These are phyloP conservation scores for Panicum miliaceum DNA, from an alignment of 176 grass and related monocot species.

Conservation along the genomic window DNA sequence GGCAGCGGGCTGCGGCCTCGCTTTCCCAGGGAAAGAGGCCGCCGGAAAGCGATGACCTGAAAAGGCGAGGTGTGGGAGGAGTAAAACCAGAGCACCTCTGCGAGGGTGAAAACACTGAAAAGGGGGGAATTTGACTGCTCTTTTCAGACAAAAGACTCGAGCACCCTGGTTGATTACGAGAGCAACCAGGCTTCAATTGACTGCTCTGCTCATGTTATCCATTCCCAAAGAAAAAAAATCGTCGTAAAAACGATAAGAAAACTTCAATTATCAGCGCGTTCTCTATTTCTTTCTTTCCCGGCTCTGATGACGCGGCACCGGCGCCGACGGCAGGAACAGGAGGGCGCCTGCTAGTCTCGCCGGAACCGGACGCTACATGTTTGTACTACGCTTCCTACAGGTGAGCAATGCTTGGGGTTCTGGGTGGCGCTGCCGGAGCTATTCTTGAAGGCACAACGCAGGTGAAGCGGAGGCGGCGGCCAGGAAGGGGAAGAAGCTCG, in stretches of 20 bases:
- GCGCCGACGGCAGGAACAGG: not conserved
- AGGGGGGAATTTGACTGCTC: not conserved
- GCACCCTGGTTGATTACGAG: not conserved
- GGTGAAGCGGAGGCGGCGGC: no score
- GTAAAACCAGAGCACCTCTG: not conserved
- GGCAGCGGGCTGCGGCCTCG: constrained; percentile 1
- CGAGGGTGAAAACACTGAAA: not conserved
- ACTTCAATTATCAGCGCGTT: not conserved
- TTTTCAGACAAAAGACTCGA: constrained; percentile 16
- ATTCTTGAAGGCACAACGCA: not conserved
- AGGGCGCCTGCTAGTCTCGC: not conserved
- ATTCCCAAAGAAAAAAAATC: not conserved
- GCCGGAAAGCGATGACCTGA: constrained; percentile 42
- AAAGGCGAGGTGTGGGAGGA: constrained; percentile 17
- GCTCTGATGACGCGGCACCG: not conserved
- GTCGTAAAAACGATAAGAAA: not conserved
- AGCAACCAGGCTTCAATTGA: not conserved
- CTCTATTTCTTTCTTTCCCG: not conserved
- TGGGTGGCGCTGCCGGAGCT: not conserved
- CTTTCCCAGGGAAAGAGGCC: not conserved
- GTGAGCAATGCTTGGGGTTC: not conserved
- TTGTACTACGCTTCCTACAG: not conserved
- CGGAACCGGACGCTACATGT: not conserved
- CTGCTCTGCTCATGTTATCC: not conserved
- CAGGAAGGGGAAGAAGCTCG: not conserved